These are phyloP conservation scores for Tetratostichococcus sp. DNA, from an alignment of 139 green algal species.

Conservation along the genomic window DNA sequence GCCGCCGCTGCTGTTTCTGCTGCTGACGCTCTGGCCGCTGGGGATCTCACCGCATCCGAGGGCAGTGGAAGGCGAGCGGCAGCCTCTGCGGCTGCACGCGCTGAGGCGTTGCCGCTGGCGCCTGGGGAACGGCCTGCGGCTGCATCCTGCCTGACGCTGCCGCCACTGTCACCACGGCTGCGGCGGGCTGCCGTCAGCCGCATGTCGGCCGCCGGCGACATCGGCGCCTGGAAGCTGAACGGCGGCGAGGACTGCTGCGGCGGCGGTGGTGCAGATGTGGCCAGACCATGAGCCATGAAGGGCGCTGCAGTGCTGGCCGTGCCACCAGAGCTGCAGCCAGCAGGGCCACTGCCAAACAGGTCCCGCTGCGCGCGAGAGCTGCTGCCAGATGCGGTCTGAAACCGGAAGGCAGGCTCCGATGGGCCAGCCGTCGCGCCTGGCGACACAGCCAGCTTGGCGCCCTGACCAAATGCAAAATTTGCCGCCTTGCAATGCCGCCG, in stretches of 20 bases:
- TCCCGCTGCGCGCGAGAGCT: not conserved
- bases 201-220: not conserved
- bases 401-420: not conserved
- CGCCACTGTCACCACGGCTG: too few relatives aligned
- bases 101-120: not conserved
- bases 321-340: too few relatives aligned
- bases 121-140: not conserved
- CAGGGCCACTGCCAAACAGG: too few relatives aligned
- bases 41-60: not conserved
- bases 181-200: too few relatives aligned
- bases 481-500: too few relatives aligned
- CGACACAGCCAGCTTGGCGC: not conserved
- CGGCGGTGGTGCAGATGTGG: not conserved
- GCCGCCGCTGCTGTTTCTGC: too few relatives aligned
- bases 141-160: too few relatives aligned
- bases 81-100: not conserved
- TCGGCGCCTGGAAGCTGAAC: not conserved
- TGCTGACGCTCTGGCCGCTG: too few relatives aligned
- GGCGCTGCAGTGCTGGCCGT: too few relatives aligned
- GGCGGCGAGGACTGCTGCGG: not conserved
- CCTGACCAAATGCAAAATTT: not conserved
- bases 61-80: not conserved
- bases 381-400: not conserved
- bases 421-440: too few relatives aligned
- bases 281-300: not conserved